Evolutionary conservation across 1,139 yeast species (phyloP).

Genomic region (Schizosaccharomyces versatilis): DNA sequence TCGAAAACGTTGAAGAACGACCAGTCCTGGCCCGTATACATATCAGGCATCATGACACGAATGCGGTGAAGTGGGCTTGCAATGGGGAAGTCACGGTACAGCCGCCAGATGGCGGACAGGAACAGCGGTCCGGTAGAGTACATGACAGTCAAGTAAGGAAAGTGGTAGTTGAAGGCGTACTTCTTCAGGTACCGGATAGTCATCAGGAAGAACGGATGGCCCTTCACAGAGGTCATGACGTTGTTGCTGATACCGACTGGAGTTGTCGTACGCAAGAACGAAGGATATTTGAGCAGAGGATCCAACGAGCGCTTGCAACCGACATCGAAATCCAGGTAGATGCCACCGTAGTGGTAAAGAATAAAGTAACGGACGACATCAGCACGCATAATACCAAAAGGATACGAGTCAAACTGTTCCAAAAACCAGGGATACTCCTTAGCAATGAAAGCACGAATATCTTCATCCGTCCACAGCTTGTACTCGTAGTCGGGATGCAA

Average conservation of each 20-base stretch:
- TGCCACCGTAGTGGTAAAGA: slow-evolving; percentile 64
- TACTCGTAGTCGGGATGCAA: slow-evolving; percentile 74
- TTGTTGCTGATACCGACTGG: slow-evolving; percentile 89
- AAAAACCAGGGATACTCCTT: slow-evolving; percentile 74
- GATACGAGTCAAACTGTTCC: slow-evolving; percentile 52
- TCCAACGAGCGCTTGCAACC: slow-evolving; percentile 62
- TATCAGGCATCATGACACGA: slow-evolving; percentile 14
- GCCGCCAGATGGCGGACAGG: slow-evolving; percentile 68
- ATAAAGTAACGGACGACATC: slow-evolving; percentile 85
- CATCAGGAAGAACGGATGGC: slow-evolving; percentile 64
- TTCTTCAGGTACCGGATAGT: slow-evolving; percentile 40
- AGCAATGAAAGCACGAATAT: slow-evolving; percentile 55
- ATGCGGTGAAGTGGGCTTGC: slow-evolving; percentile 12
- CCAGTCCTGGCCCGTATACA: slow-evolving; percentile 12
- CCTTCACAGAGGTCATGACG: slow-evolving; percentile 74
- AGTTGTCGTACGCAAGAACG: slow-evolving; percentile 64
- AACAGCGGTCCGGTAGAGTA: slow-evolving; percentile 82
- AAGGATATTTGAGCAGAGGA: slow-evolving; percentile 59
- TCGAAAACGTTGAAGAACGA: slow-evolving; percentile 13
- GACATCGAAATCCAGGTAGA: slow-evolving; percentile 69
- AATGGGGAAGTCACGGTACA: slow-evolving; percentile 24
- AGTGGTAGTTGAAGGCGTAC: slow-evolving; percentile 42
- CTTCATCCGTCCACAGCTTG: slow-evolving; percentile 75
- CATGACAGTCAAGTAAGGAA: slow-evolving; percentile 83
- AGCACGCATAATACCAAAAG: slow-evolving; percentile 68